Evolutionary conservation across 208 protist species (phyloP), one percentile per base, ranked within the genome.

Genomic region (Entamoeba invadens): DNA sequence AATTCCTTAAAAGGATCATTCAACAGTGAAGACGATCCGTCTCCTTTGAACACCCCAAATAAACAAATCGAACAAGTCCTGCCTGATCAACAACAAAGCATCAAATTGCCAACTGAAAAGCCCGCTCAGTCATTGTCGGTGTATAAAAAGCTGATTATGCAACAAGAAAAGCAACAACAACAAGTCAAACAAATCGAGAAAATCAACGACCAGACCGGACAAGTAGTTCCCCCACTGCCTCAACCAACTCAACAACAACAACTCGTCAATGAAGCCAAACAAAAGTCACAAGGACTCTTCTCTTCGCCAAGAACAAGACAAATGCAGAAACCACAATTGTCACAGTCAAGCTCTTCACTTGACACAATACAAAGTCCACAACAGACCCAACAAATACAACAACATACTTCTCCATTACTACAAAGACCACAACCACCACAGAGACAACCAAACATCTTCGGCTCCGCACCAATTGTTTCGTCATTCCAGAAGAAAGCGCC

Each of bases 121-220:
- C 47, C 47, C 18, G 31, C 57, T 35, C 31, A 12, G 12, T 87
- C 57, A 35, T 87, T 35, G 38, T 87, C 38, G 31, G 57, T 35
- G 31, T 87, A 42, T 31, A 87, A 87, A n/a, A 87, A 87, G 21
- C 31, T 87, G 31, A 4, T 87, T 87, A 21, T 42, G 12, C 57
- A 87, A 87, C 57, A 87, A 87, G 57, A 87, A n/a, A 87, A 87
- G 38, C 57, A 87, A 87, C 57, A 87, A 87, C 57, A 87, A 87
- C 57, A 87, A 44, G 38, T 87, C 12, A 21, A 35, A 2, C 57
- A 87, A 87, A 42, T 87, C 31, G 57, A 87, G 38, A 3, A 35
- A 38, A 42, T 87, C 31, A 21, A n/a, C n/a, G n/a, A n/a, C n/a
- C n/a, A n/a, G n/a, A n/a, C n/a, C n/a, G n/a, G 38, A 87, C 12